These are phyloP conservation scores for Zea luxurians DNA, from an alignment of 176 grass and related monocot genomes.

Conservation along the genomic window DNA sequence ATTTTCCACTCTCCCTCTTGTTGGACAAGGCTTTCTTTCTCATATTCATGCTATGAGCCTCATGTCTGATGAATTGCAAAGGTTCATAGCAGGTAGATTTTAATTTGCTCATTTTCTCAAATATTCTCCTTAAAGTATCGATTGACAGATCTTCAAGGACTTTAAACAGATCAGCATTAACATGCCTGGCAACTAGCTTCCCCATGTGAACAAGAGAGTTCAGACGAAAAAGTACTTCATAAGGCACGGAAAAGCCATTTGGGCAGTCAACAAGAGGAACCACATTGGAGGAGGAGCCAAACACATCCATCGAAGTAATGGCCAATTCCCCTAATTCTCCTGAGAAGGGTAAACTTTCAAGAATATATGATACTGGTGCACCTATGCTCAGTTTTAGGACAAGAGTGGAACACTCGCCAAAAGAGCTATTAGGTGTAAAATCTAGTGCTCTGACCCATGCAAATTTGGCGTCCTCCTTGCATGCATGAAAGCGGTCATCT, in stretches of 20 bases:
- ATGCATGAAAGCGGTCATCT: constrained; percentile 70
- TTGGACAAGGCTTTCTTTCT: constrained; percentile 32
- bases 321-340: constrained; percentile 60
- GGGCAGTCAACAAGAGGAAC: constrained; percentile 73
- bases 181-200: constrained; percentile 67
- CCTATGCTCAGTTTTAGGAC: constrained; percentile 53
- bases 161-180: constrained; percentile 69
- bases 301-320: constrained; percentile 26
- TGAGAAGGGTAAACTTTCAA: constrained; percentile 56
- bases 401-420: constrained; percentile 69
- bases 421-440: constrained; percentile 71
- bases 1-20: constrained; percentile 43
- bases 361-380: constrained; percentile 49
- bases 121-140: constrained; percentile 56
- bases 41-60: constrained; percentile 50
- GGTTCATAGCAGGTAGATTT: constrained; percentile 75
- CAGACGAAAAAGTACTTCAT: constrained; percentile 80
- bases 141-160: constrained; percentile 57
- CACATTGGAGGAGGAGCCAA: constrained; percentile 44
- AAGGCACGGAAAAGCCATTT: constrained; percentile 62
- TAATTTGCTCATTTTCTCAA: constrained; percentile 81
- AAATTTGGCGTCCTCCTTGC: constrained; percentile 66
- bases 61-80: constrained; percentile 63
- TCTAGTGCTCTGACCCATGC: constrained; percentile 76
- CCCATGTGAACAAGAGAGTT: constrained; percentile 92